Evolutionary conservation across 257 asterid genomes (phyloP), one percentile per base, ranked within the genome.

Genomic region (Verbena officinalis): DNA sequence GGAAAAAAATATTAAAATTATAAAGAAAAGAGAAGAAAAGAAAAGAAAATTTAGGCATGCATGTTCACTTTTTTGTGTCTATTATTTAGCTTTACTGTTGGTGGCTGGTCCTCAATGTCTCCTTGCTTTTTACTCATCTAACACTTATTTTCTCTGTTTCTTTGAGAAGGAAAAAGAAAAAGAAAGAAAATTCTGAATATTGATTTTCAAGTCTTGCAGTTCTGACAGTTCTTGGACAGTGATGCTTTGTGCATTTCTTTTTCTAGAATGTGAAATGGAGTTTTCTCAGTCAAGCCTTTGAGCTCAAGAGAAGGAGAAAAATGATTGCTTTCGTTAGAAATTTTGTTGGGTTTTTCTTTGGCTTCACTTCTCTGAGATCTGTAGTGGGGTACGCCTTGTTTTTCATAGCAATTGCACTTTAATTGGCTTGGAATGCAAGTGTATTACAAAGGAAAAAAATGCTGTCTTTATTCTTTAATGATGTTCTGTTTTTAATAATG

Each of bases 341-440:
- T 42, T 72, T 77, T 80, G 67, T 64, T 77, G 73, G 77, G 64
- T 71, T 75, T 74, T 69, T 64, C 77, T 75, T 77, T 76, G 55
- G 83, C 71, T 81, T 75, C 74, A 79, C 84, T 84, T 73, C 82
- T 46, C 59, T 54, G 78, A 73, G 83, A 80, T 84, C 80, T 81
- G 80, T 73, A 76, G 78, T 82, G 86, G 78, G 84, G 72, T 70
- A 72, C 58, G 81, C 40, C 4, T 27, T 19, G 4, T 52, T 48
- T 67, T 16, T n/a, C 43, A 13, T 53, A 62, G 57, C 42, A 45
- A 65, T 64, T 78, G 64, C 65, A 69, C 69, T 54, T 70, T 71
- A 61, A 17, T 75, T 81, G 74, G 56, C 88, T 76, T 86, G 61
- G 61, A 74, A 63, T 80, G 77, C 81, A 83, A 81, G 85, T 70